phyloP scores from a whole-genome alignment of 495 filamentous ascomycete genomes.

The Penicillium subrubescens region DNA sequence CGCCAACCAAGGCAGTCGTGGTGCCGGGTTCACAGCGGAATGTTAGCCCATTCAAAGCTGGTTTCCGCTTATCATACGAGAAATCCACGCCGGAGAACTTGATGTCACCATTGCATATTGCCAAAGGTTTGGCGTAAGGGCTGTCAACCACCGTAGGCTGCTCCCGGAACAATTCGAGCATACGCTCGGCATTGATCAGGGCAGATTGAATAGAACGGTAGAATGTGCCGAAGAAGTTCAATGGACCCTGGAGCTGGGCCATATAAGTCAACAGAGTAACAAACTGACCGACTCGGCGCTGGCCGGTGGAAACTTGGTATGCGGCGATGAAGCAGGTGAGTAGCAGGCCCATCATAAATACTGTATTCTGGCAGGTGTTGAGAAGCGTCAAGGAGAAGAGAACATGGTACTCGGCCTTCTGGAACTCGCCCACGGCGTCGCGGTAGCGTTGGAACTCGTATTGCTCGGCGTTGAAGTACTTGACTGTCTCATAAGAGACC shows the following conservation, averaged over 20 bases:
- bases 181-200: constrained; percentile 94
- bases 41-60: constrained; percentile 77
- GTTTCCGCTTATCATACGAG: constrained; percentile 83
- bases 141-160: constrained; percentile 85
- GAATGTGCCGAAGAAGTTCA: constrained; percentile 98
- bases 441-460: constrained; percentile 91
- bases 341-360: constrained; percentile 89
- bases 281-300: constrained; percentile 75
- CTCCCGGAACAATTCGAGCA: constrained; percentile 94
- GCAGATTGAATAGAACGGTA: constrained; percentile 94
- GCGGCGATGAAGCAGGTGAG: constrained; percentile 83
- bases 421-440: constrained; percentile 76
- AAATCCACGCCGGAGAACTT: constrained; percentile 86
- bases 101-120: constrained; percentile 74
- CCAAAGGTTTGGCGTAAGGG: constrained; percentile 55
- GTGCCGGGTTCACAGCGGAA: constrained; percentile 87
- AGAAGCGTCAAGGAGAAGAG: constrained; percentile 85
- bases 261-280: constrained; percentile 85
- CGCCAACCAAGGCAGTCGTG: constrained; percentile 92
- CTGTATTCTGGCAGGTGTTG: constrained; percentile 90
- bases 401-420: constrained; percentile 85
- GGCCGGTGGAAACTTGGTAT: constrained; percentile 78
- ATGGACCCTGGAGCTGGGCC: constrained; percentile 84
- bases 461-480: constrained; percentile 96
- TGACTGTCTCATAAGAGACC: constrained; percentile 96